Evolutionary conservation across 768 basidiomycete genomes (phyloP), one percentile per base, ranked within the genome.

Genomic region (Mycena galericulata): DNA sequence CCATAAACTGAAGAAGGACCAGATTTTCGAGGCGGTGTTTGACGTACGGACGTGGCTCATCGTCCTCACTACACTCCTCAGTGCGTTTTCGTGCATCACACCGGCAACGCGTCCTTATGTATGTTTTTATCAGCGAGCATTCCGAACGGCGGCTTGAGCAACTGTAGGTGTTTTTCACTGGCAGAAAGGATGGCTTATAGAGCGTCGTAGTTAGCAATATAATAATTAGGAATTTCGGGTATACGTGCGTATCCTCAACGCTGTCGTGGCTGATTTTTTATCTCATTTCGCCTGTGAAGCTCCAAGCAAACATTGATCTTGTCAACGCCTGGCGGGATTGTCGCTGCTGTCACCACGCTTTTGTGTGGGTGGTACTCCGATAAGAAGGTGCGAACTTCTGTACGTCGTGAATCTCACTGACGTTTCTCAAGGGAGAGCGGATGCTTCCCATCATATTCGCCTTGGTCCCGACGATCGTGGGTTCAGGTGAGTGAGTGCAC

Each of bases 301-400:
- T 86, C 90, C 9, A 87, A 83, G 74, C 88, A 90, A 73, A 86
- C 89, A 0, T 77, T 91, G 18, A 90, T 90, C 43, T 73, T 90
- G 29, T 84, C 84, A 4, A 88, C 90, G 0, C 90, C 89, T 3
- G 83, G 76, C 24, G 91, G 90, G 4, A 81, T 78, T 11, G 75
- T 91, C 27, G 84, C 82, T 4, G 82, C 88, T 0, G 45, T 78
- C 4, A 89, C 81, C 66, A 84, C 86, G 2, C 68, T 90, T 20
- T 72, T 83, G 6, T 89, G 88, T 68, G 89, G 89, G 4, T 91
- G 87, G 85, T 89, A 89, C 74, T 89, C 90, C 0, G 90, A 91
- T 72, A 87, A 79, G 75, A 90, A 86, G 85, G 89, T 87, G 56
- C 10, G 50, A 30, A 46, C 26, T 14, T 55, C 50, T 20, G 38